A percentile compares a stretch with the other conserved stretches of the same genome.
Conservation (phyloP, 1,284 basidiomycete species). For the Microbotryum lychnidis-dioicae region DNA sequence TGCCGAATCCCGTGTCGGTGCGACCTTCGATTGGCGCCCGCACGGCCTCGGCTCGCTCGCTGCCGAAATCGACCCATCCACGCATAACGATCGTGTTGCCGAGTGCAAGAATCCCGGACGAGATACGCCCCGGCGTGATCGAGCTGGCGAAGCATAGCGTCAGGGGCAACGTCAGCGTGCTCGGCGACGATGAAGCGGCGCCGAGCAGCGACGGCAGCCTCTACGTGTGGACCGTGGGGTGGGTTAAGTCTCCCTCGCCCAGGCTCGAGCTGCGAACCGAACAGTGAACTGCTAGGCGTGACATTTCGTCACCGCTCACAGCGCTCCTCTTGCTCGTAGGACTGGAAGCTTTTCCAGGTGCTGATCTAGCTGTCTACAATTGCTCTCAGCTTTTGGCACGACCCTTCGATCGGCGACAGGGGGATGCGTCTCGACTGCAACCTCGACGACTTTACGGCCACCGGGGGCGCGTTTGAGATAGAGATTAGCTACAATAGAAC, state of each 20-base stretch:
- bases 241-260: neutral
- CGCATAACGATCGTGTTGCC: slow-evolving; percentile 12
- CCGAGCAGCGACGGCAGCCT: neutral
- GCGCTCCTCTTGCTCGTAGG: neutral
- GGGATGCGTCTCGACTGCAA: slow-evolving; percentile 13
- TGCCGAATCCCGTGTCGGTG: slow-evolving; percentile 1
- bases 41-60: slow-evolving; percentile 8
- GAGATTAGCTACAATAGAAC: slow-evolving; percentile 18
- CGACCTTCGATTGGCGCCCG: slow-evolving; percentile 7
- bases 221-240: slow-evolving; percentile 16
- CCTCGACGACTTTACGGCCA: slow-evolving; percentile 25
- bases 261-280: too few species aligned
- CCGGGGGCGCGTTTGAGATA: slow-evolving; percentile 10
- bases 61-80: slow-evolving; percentile 20
- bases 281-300: neutral
- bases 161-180: slow-evolving; percentile 17
- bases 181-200: slow-evolving; percentile 6
- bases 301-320: neutral
- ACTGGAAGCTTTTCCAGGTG: neutral
- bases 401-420: neutral
- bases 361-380: neutral
- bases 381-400: slow-evolving; percentile 15
- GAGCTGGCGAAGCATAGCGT: slow-evolving; percentile 11
- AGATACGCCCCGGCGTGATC: slow-evolving; percentile 6
- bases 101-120: neutral